A percentile compares a stretch with the other conserved stretches of the same genome.
Conservation (phyloP, 1,284 basidiomycete species). For the Laetiporus sulphureus region DNA sequence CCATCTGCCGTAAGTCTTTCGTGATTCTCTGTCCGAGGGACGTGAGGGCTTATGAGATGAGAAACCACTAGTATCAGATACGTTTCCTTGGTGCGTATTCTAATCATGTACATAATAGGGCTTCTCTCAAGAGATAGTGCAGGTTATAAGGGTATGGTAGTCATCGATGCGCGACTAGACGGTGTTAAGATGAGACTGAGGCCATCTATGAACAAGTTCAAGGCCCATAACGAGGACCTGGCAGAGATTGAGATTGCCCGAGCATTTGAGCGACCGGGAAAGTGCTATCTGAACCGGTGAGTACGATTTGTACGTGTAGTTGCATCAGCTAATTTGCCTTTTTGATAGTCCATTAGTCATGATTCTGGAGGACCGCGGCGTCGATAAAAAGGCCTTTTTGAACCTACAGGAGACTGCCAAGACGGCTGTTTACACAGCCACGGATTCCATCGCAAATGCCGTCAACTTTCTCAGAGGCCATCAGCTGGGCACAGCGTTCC, state of each 20-base stretch:
- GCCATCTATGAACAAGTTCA: constrained; percentile 70
- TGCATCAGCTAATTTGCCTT: no score
- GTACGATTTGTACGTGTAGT: no score
- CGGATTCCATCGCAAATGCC: constrained; percentile 43
- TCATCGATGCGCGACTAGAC: constrained; percentile 48
- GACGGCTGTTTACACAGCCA: constrained; percentile 44
- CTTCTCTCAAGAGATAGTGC: neutral
- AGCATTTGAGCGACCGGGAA: constrained; percentile 48
- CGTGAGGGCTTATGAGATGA: neutral
- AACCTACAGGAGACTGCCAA: constrained; percentile 50
- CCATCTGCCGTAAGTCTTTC: constrained; percentile 52
- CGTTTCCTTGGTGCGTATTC: constrained; percentile 51
- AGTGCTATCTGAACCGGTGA: constrained; percentile 60
- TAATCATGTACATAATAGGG: neutral
- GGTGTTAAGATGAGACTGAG: constrained; percentile 57
- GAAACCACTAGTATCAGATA: constrained; percentile 53
- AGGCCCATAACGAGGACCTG: constrained; percentile 34
- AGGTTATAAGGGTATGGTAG: constrained; percentile 66
- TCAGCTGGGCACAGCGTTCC: constrained; percentile 45
- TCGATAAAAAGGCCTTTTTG: constrained; percentile 45
- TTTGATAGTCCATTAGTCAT: constrained; percentile 53
- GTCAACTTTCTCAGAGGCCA: constrained; percentile 41
- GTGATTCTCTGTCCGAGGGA: neutral
- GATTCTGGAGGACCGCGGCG: constrained; percentile 62
- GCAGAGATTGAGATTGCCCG: constrained; percentile 68